Conservation (phyloP, 75 land plant genomes). For the Larix kaempferi region DNA sequence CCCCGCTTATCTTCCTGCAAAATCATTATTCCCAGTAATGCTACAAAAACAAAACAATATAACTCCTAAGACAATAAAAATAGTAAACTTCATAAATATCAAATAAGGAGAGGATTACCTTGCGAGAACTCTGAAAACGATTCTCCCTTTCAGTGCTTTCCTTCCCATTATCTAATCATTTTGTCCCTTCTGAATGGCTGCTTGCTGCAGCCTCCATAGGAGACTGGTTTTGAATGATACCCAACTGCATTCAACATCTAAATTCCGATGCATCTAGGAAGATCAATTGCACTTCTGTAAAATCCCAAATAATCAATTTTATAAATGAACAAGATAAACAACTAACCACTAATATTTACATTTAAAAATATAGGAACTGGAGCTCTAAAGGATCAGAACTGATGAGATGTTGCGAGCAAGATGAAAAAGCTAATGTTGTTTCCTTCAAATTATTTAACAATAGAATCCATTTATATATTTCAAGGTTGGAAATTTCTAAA, state of each 20-base stretch:
- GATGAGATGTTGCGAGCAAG: no score
- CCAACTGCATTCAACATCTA: neutral
- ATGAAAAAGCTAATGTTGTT: no score
- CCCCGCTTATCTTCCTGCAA: no score
- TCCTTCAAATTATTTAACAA: no score
- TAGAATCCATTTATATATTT: no score
- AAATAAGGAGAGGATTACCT: conserved; percentile 4
- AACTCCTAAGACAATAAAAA: neutral
- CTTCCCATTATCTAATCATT: neutral
- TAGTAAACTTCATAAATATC: neutral
- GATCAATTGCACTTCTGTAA: neutral
- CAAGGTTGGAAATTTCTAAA: no score
- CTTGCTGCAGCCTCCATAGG: neutral
- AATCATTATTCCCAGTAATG: no score
- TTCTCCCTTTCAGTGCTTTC: neutral
- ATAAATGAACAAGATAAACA: no score
- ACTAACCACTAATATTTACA: no score
- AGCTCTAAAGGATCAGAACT: no score
- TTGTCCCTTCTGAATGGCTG: neutral
- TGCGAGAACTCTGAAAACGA: neutral
- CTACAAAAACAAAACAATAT: neutral
- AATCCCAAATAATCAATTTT: no score
- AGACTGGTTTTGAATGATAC: neutral
- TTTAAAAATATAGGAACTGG: no score
- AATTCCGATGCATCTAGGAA: neutral